phyloP scores from a whole-genome alignment of 306 rosid genomes.

The Inga laurina region DNA sequence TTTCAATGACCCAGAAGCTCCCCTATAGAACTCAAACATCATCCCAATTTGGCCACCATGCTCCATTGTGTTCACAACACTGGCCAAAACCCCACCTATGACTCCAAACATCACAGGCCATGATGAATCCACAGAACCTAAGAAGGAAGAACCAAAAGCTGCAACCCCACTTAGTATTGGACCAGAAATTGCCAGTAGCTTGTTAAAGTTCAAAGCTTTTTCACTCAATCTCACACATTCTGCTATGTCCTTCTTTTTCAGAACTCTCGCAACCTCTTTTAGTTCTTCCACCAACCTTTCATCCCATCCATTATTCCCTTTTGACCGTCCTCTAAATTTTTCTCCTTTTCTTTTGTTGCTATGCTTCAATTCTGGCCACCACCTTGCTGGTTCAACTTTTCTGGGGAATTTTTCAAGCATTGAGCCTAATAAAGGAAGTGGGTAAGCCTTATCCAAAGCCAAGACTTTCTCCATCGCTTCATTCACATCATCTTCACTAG shows the following conservation, averaged over 20 bases:
- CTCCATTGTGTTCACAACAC: slow-evolving; percentile 62
- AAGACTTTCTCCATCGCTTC: slow-evolving; percentile 70
- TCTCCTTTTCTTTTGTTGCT: slow-evolving; percentile 1
- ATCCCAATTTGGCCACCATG: slow-evolving; percentile 92
- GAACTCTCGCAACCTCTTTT: slow-evolving; percentile 45
- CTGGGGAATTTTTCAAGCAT: slow-evolving; percentile 79
- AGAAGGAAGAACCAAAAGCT: slow-evolving; percentile 52
- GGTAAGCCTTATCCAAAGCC: slow-evolving; percentile 81
- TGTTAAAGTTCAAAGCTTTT: slow-evolving; percentile 48
- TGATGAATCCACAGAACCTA: slow-evolving; percentile 38
- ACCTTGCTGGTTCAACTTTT: slow-evolving; percentile 62
- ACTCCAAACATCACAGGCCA: slow-evolving; percentile 62
- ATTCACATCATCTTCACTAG: slow-evolving; percentile 29
- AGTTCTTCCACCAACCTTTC: slow-evolving; percentile 57
- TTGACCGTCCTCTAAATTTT: slow-evolving; percentile 10
- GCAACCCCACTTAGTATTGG: slow-evolving; percentile 63
- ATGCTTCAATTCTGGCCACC: slow-evolving; percentile 66
- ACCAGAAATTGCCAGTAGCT: slow-evolving; percentile 61
- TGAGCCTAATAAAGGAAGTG: slow-evolving; percentile 75
- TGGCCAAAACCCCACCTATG: slow-evolving; percentile 63
- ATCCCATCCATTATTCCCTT: slow-evolving; percentile 70
- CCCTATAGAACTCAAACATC: slow-evolving; percentile 78
- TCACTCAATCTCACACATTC: slow-evolving; percentile 54
- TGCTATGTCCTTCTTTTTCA: slow-evolving; percentile 53
- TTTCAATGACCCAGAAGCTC: slow-evolving; percentile 59